A percentile compares a stretch with the other conserved stretches of the same genome.
Conservation (phyloP, 345 rosid genomes). For the Capsella bursapastoris region DNA sequence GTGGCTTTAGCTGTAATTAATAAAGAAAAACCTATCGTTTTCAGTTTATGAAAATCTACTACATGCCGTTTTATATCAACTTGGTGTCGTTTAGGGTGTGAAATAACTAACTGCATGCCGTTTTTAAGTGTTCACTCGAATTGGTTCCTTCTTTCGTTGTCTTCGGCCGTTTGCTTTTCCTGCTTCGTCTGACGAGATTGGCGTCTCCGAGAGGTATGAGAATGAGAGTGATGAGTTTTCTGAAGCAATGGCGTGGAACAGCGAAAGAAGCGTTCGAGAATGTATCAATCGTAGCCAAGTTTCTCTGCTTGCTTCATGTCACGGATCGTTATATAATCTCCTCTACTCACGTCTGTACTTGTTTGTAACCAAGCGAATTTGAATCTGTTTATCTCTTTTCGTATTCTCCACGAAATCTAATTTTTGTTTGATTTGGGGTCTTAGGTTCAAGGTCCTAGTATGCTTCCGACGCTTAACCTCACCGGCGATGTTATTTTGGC, state of each 20-base stretch:
- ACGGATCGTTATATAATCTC: slow-evolving; percentile 63
- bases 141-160: not conserved
- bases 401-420: not conserved
- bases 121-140: not conserved
- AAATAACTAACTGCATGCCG: slow-evolving; percentile 17
- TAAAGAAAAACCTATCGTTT: not conserved
- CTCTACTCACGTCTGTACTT: slow-evolving; percentile 56
- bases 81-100: slow-evolving; percentile 30
- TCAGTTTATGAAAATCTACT: not conserved
- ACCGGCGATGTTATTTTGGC: slow-evolving; percentile 70
- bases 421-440: not conserved
- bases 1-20: slow-evolving; percentile 1
- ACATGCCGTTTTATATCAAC: not conserved
- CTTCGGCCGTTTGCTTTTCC: not conserved
- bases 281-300: slow-evolving; percentile 31
- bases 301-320: slow-evolving; percentile 62
- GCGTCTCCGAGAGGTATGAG: slow-evolving; percentile 8
- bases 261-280: slow-evolving; percentile 50
- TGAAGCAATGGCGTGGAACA: slow-evolving; percentile 49
- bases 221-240: slow-evolving; percentile 23
- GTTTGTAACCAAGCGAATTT: not conserved
- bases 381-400: not conserved
- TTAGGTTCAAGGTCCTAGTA: slow-evolving; percentile 80
- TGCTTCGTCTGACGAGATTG: slow-evolving; percentile 16
- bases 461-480: slow-evolving; percentile 80